Percentiles rank a stretch among this genome's conserved stretches.
Conservation (phyloP, 495 filamentous ascomycete species). For the Talaromyces ruber region DNA sequence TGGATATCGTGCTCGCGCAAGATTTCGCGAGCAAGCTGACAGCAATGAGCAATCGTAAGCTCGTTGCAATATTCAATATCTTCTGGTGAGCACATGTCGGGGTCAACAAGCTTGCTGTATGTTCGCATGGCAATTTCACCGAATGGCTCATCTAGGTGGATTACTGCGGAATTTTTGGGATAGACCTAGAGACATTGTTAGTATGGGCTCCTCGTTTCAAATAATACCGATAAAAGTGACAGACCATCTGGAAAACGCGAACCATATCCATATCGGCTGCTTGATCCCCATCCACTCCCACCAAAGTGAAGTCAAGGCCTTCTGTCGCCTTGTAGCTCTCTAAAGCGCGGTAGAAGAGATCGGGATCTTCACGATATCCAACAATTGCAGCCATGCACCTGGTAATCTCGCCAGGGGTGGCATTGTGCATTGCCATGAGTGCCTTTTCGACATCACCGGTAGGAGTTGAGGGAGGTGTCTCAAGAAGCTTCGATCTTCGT, state of each 20-base stretch:
- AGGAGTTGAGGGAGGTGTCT: conserved; percentile 5
- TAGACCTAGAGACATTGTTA: conserved; percentile 12
- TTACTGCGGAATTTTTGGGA: conserved; percentile 14
- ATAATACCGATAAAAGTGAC: background rate
- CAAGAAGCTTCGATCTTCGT: conserved; percentile 5
- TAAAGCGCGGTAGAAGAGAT: conserved; percentile 19
- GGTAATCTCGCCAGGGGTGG: background rate
- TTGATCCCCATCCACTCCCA: conserved; percentile 22
- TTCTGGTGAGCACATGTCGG: conserved; percentile 7
- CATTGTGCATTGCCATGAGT: background rate
- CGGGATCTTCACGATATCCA: conserved; percentile 26
- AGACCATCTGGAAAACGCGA: conserved; percentile 14
- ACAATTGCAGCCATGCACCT: conserved; percentile 24
- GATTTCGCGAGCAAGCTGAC: conserved; percentile 16
- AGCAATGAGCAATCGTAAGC: conserved; percentile 18
- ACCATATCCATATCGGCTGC: conserved; percentile 25
- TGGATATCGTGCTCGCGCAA: conserved; percentile 13
- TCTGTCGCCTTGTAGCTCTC: conserved; percentile 19
- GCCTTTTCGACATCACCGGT: conserved; percentile 12
- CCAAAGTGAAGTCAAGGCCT: conserved; percentile 20
- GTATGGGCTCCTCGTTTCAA: background rate
- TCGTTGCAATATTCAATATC: conserved; percentile 12
- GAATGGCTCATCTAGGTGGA: conserved; percentile 21
- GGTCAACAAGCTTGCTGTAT: conserved; percentile 16
- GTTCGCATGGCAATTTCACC: conserved; percentile 23